phyloP scores from a whole-genome alignment of 2,329 filamentous ascomycete genomes.

The Ophiostoma novo-ulmi region DNA sequence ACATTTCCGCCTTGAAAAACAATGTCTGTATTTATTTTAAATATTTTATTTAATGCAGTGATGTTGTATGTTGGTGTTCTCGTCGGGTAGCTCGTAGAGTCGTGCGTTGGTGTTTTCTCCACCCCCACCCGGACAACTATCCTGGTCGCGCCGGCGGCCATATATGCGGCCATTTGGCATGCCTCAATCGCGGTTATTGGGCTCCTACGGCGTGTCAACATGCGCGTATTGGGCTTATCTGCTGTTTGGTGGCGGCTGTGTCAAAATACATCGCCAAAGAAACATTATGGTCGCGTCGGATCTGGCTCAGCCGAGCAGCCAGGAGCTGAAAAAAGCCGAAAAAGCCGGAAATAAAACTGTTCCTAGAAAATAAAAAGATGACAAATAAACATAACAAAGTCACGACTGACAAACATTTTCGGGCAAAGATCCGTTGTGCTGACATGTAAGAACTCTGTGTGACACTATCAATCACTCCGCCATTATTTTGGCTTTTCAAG shows the following conservation, averaged over 20 bases:
- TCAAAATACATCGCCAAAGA: not conserved
- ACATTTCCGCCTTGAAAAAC: not conserved
- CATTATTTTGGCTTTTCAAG: not conserved
- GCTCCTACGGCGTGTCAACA: not conserved
- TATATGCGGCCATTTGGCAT: not conserved
- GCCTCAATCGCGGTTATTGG: not conserved
- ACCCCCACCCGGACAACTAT: not conserved
- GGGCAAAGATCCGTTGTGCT: not conserved
- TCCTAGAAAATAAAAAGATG: not conserved
- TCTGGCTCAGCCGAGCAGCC: not conserved
- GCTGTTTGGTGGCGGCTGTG: not conserved
- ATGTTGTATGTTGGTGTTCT: not conserved
- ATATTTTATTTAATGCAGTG: not conserved
- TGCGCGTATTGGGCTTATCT: not conserved
- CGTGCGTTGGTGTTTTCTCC: not conserved
- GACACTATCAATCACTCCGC: not conserved
- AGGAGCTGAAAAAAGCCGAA: not conserved
- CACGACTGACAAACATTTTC: not conserved
- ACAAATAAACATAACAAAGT: not conserved
- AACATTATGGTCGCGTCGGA: not conserved
- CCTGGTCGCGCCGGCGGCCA: constrained; percentile 6
- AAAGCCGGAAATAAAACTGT: not conserved
- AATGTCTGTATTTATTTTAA: not conserved
- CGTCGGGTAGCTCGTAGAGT: not conserved
- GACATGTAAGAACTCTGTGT: not conserved